Evolutionary conservation across 768 basidiomycete genomes (phyloP).

Genomic region (Termitomyces sp.): DNA sequence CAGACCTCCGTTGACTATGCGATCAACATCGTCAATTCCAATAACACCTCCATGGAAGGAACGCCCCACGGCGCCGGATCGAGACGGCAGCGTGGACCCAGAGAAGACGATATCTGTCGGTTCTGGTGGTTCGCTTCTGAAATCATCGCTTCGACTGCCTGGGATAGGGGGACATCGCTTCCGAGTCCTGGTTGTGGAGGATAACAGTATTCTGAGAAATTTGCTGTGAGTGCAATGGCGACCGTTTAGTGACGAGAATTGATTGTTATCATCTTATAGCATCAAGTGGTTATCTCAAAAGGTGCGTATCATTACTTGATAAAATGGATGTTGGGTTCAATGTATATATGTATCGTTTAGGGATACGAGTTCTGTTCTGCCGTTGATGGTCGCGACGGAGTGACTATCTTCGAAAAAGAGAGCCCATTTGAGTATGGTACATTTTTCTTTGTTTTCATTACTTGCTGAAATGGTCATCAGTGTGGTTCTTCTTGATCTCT

Average conservation of each 20-base stretch:
- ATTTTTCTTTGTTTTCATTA: neutral
- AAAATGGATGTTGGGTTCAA: neutral
- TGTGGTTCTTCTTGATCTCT: conserved; percentile 83
- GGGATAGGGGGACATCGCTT: conserved; percentile 41
- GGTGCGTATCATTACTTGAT: conserved; percentile 19
- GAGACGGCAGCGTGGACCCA: conserved; percentile 16
- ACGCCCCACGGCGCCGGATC: conserved; percentile 21
- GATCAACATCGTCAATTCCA: conserved; percentile 48
- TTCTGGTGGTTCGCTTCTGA: conserved; percentile 64
- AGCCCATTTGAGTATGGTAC: conserved; percentile 82
- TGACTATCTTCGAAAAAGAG: conserved; percentile 64
- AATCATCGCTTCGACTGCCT: conserved; percentile 56
- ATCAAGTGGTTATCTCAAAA: conserved; percentile 70
- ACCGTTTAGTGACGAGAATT: conserved; percentile 3
- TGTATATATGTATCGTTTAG: conserved; percentile 28
- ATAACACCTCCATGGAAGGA: conserved; percentile 31
- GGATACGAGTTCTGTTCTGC: conserved; percentile 78
- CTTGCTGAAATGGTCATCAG: conserved; percentile 34
- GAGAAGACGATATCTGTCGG: conserved; percentile 50
- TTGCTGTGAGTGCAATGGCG: conserved; percentile 58
- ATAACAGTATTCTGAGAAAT: conserved; percentile 81
- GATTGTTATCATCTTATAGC: conserved; percentile 19
- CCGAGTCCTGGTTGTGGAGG: conserved; percentile 84
- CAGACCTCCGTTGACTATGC: conserved; percentile 52
- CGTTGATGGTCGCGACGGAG: conserved; percentile 82